phyloP scores from a whole-genome alignment of 2,329 filamentous ascomycete genomes.

The Alternaria panax region DNA sequence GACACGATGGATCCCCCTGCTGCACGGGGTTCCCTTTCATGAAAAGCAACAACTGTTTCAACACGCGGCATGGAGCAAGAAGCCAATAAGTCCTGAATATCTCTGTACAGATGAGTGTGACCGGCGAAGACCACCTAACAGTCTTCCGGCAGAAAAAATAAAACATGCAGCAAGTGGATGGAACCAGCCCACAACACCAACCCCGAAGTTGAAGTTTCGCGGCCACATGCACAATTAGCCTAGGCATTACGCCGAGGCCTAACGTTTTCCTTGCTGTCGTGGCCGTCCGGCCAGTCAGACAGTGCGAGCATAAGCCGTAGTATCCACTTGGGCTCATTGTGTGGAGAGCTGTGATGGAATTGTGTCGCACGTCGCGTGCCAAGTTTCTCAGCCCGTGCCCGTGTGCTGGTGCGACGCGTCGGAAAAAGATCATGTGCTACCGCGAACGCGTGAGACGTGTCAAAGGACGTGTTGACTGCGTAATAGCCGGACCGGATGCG shows the following conservation, averaged over 20 bases:
- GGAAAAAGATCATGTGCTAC: slow-evolving; percentile 21
- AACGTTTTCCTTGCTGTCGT: slow-evolving; percentile 9
- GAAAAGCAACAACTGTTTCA: slow-evolving; percentile 3
- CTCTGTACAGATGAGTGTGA: not conserved
- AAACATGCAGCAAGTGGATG: slow-evolving; percentile 20
- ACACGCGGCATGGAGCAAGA: not conserved
- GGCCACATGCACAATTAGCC: slow-evolving; percentile 13
- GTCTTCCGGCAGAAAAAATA: slow-evolving; percentile 11
- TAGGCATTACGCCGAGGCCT: slow-evolving; percentile 24
- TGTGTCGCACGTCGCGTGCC: slow-evolving; percentile 19
- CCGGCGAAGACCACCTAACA: not conserved
- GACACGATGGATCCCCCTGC: slow-evolving; percentile 2
- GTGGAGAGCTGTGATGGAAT: slow-evolving; percentile 6
- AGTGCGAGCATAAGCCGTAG: not conserved
- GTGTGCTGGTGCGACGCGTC: slow-evolving; percentile 25
- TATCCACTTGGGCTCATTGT: slow-evolving; percentile 7
- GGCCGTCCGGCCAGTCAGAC: slow-evolving; percentile 4
- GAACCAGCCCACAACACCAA: slow-evolving; percentile 24
- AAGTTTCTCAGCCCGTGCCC: slow-evolving; percentile 1
- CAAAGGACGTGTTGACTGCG: slow-evolving; percentile 4
- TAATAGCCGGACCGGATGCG: slow-evolving; percentile 11
- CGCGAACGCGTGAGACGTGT: slow-evolving; percentile 36
- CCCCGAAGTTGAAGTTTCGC: slow-evolving; percentile 21
- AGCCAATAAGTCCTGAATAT: not conserved
- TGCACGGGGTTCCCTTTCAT: not conserved